phyloP scores from a whole-genome alignment of 129 eudicot species.

The Arctium minus region DNA sequence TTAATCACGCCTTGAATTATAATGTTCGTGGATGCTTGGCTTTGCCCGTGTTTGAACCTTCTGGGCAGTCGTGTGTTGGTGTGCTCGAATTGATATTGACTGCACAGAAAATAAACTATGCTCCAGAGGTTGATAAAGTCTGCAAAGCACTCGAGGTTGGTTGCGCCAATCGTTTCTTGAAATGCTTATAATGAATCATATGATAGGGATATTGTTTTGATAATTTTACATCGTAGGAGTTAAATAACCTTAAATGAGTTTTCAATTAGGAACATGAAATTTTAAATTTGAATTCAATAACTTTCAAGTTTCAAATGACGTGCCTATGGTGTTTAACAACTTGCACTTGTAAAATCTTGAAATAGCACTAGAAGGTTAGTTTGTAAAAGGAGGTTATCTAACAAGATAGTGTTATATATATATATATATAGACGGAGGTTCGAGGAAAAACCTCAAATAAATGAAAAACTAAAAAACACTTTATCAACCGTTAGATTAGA shows the following conservation, averaged over 20 bases:
- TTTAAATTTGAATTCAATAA: background rate
- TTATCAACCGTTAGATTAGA: too few relatives aligned
- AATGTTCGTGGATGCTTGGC: slow-evolving; percentile 91
- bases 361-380: background rate
- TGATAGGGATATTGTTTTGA: background rate
- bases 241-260: background rate
- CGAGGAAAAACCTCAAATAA: too few relatives aligned
- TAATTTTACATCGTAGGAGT: background rate
- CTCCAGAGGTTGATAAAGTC: slow-evolving; percentile 98
- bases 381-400: background rate
- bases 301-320: background rate
- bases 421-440: too few relatives aligned
- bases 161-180: background rate
- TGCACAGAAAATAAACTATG: slow-evolving; percentile 89
- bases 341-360: background rate
- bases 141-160: slow-evolving; percentile 99
- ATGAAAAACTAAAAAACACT: too few relatives aligned
- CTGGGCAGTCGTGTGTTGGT: slow-evolving; percentile 88
- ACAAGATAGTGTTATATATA: background rate
- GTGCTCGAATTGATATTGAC: slow-evolving; percentile 94
- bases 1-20: slow-evolving; percentile 72
- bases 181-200: background rate
- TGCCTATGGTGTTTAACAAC: background rate
- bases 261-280: background rate
- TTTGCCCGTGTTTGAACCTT: slow-evolving; percentile 92